Percentiles rank a stretch among this genome's conserved stretches.
phyloP scores from a whole-genome alignment of 257 asterid genomes.

The Solanum bulbocastanum region DNA sequence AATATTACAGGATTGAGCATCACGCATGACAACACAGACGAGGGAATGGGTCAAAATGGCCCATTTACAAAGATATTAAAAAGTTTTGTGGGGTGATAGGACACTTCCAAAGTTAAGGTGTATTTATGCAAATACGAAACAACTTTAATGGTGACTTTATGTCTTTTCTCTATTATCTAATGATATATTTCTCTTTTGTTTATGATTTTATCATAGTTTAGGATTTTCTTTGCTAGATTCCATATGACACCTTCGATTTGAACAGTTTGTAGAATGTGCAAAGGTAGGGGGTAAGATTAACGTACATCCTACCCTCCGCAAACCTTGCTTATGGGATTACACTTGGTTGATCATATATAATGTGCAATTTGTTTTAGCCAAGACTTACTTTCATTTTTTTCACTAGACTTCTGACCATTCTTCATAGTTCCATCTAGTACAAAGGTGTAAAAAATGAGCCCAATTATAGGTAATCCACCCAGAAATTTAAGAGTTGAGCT shows the following conservation, averaged over 20 bases:
- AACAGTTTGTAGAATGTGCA: neutral
- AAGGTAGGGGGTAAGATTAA: neutral
- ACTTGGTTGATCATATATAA: neutral
- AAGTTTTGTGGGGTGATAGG: too few relatives aligned
- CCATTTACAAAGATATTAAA: too few relatives aligned
- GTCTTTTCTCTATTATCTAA: neutral
- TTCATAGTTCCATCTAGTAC: neutral
- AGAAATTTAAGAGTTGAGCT: neutral
- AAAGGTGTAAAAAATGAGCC: neutral
- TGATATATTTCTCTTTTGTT: neutral
- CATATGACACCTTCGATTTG: neutral
- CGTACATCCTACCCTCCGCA: neutral
- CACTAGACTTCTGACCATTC: neutral
- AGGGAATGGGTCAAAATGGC: too few relatives aligned
- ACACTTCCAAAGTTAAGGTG: too few relatives aligned
- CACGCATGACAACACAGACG: too few relatives aligned
- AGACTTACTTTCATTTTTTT: neutral
- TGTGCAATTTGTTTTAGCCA: neutral
- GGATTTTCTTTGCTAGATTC: neutral
- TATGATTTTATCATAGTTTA: neutral
- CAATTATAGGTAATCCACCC: neutral
- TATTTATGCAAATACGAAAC: too few relatives aligned
- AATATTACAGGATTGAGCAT: too few relatives aligned
- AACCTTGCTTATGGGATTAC: neutral
- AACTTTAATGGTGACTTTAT: too few relatives aligned